Base-by-base conservation (phyloP, 805 yeast species). In the Wickerhamomyces alni region DNA sequence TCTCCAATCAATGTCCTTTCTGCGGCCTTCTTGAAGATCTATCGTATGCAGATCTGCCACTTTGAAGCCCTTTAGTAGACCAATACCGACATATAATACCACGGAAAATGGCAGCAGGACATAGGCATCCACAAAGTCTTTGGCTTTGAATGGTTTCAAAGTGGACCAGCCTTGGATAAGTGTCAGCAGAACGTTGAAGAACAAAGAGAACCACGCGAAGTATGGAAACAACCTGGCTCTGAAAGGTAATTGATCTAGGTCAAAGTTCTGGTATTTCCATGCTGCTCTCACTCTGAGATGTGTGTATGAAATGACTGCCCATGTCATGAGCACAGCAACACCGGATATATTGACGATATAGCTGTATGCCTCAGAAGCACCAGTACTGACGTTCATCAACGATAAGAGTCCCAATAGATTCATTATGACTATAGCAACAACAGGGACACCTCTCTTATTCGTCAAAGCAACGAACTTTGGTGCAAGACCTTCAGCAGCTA, bases 311-410 rank as follows among this genome's bases (percentile, higher is more conserved):
- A 82, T 81, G 52, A 76, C 69, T 27, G 75, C 74, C 89, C 89
- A 81, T 17, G 84, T 72, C 47, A 82, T 78, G 50, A 82, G 74
- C 39, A 88, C 89, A 5, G 88, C 80, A 36, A 82, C 82, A 36
- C 85, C 85, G 11, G 85, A 73, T 46, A 83, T 81, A 58, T 81
- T 82, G 47, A 82, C 67, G 42, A 83, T 69, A 83, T 88, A 83
- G 46, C 69, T 65, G 62, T 82, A 83, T 18, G 81, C 88, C 9
- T 71, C 65, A 17, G 62, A 57, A 40, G 85, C 84, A 45, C 74
- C 67, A 11, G 68, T 62, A 7, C 81, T 70, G 21, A 63, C 54
- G 17, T 77, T 76, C 64, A 83, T 65, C 62, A 74, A 78, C 4
- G 80, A 86, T 40, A 83, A 58, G 11, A 77, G 63, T 25, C 89